These are phyloP conservation scores for Naganishia sp. DNA, from an alignment of 1,284 basidiomycete species.

Conservation along the genomic window DNA sequence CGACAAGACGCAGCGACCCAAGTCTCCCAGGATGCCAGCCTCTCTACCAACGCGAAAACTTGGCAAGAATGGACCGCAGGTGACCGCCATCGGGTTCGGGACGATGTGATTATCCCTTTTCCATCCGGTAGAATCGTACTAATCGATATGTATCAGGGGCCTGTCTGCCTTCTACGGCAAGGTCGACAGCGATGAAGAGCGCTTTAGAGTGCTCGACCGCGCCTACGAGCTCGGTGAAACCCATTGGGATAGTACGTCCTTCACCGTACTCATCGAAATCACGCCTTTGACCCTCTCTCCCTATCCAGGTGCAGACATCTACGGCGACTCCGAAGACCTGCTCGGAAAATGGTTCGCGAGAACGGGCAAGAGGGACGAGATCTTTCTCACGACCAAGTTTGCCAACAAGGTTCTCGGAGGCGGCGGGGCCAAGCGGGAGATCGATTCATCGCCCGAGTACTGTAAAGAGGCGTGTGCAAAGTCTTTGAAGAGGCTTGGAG, in stretches of 20 bases:
- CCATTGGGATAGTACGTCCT: conserved; percentile 32
- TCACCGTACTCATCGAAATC: no score
- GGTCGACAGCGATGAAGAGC: conserved; percentile 53
- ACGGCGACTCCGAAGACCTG: conserved; percentile 33
- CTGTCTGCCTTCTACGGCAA: conserved; percentile 35
- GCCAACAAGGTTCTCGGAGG: conserved; percentile 36
- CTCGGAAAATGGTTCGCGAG: conserved; percentile 32
- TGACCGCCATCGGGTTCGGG: conserved; percentile 32
- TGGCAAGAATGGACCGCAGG: conserved; percentile 22
- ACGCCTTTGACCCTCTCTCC: neutral
- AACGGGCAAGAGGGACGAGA: conserved; percentile 35
- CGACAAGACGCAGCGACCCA: neutral
- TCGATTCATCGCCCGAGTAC: conserved; percentile 38
- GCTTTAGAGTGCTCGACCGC: conserved; percentile 52
- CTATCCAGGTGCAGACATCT: conserved; percentile 27
- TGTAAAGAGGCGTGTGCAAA: conserved; percentile 50
- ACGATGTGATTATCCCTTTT: conserved; percentile 6
- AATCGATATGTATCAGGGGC: conserved; percentile 14
- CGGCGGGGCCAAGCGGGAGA: conserved; percentile 20
- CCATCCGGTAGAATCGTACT: neutral
- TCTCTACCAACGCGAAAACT: conserved; percentile 23
- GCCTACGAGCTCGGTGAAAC: conserved; percentile 31
- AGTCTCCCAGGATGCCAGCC: conserved; percentile 5
- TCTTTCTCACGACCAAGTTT: conserved; percentile 62
- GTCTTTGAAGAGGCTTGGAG: conserved; percentile 56